A percentile compares a stretch with the other conserved stretches of the same genome.
Evolutionary conservation across 495 filamentous ascomycete genomes (phyloP).

Genomic region (Hyaloscypha bicolor): DNA sequence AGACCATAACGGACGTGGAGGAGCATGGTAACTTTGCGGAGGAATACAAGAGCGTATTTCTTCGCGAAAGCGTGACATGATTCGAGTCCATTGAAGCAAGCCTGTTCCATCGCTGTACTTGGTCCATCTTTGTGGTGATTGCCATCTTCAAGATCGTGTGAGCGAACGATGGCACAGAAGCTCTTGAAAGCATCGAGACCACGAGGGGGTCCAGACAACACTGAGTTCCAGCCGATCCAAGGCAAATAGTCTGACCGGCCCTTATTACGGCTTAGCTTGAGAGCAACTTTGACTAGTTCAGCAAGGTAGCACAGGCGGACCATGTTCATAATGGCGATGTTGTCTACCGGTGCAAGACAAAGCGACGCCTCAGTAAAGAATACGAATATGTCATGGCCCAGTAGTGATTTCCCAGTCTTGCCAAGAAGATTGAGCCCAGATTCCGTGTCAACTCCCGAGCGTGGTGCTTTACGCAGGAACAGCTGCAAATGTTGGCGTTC

Average conservation of each 20-base stretch:
- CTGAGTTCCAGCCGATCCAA: conserved; percentile 8
- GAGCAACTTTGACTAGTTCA: conserved; percentile 80
- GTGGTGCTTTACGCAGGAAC: conserved; percentile 42
- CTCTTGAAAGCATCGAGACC: conserved; percentile 20
- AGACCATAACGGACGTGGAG: conserved; percentile 87
- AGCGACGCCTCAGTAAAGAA: conserved; percentile 78
- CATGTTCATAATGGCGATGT: conserved; percentile 78
- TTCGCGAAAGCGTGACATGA: conserved; percentile 36
- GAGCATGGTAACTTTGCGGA: conserved; percentile 82
- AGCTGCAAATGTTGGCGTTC: conserved; percentile 77
- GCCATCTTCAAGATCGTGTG: conserved; percentile 11
- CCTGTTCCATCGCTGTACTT: conserved; percentile 15
- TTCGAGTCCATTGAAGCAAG: conserved; percentile 16
- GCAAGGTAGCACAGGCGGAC: conserved; percentile 89
- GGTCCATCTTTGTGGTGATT: conserved; percentile 23
- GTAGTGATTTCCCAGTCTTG: conserved; percentile 50
- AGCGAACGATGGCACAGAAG: conserved; percentile 22
- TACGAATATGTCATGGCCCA: conserved; percentile 79
- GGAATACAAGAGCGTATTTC: conserved; percentile 85
- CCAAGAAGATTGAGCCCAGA: conserved; percentile 7
- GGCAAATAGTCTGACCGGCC: conserved; percentile 13
- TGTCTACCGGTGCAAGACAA: conserved; percentile 69
- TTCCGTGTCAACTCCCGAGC: neutral
- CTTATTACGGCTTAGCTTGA: conserved; percentile 22
- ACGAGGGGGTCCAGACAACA: neutral